These are phyloP conservation scores for Parasitella parasitica DNA, from an alignment of 371 early-diverging fungal species.

Conservation along the genomic window DNA sequence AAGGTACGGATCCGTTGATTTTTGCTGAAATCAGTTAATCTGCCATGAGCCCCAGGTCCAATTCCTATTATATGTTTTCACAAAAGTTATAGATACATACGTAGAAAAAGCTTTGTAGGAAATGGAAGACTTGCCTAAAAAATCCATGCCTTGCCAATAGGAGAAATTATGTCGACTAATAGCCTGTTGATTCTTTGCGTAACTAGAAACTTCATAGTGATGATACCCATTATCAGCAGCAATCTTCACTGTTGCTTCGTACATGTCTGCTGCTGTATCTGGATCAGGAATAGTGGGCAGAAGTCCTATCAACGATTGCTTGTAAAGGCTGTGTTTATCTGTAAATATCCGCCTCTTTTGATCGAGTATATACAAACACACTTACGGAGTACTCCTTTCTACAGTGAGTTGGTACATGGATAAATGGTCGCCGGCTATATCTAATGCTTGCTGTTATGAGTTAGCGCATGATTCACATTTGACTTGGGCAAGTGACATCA, in stretches of 20 bases:
- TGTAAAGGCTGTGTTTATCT: slow-evolving; percentile 49
- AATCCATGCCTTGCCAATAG: slow-evolving; percentile 86
- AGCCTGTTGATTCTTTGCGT: slow-evolving; percentile 42
- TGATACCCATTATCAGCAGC: slow-evolving; percentile 53
- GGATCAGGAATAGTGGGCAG: slow-evolving; percentile 41
- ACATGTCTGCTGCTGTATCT: slow-evolving; percentile 74
- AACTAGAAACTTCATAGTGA: slow-evolving; percentile 90
- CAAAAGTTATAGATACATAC: neutral
- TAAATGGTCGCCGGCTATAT: slow-evolving; percentile 65
- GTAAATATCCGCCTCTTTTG: neutral
- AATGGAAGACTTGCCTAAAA: slow-evolving; percentile 53
- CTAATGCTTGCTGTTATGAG: slow-evolving; percentile 40
- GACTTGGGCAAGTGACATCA: no score
- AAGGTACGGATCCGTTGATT: slow-evolving; percentile 53
- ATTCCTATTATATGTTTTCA: slow-evolving; percentile 42
- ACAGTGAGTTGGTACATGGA: slow-evolving; percentile 85
- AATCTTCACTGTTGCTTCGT: slow-evolving; percentile 61
- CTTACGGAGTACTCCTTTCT: slow-evolving; percentile 80
- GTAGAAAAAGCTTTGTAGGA: neutral
- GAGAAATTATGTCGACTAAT: slow-evolving; percentile 76
- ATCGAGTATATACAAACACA: neutral
- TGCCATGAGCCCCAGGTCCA: slow-evolving; percentile 88
- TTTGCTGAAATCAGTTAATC: slow-evolving; percentile 46
- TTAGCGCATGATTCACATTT: no score
- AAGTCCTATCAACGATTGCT: slow-evolving; percentile 41